phyloP scores from a whole-genome alignment of 345 rosid species.

The Physaria fendleri region DNA sequence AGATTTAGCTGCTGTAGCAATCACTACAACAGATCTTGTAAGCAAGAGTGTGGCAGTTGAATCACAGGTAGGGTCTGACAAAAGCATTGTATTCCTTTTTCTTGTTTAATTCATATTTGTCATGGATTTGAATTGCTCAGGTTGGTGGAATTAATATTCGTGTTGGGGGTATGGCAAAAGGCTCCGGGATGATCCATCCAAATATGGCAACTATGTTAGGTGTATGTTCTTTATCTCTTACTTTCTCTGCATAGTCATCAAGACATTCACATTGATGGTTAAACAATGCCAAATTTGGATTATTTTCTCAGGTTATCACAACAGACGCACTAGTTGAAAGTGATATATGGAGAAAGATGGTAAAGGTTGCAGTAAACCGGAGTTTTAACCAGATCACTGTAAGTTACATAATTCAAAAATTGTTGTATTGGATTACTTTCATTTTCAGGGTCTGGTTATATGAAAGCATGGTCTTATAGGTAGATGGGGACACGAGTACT shows the following conservation, averaged over 20 bases:
- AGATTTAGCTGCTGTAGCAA: slow-evolving; percentile 91
- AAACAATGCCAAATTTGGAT: neutral
- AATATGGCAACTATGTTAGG: slow-evolving; percentile 98
- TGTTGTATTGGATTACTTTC: neutral
- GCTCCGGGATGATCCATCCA: slow-evolving; percentile 99
- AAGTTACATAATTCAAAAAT: slow-evolving; percentile 20
- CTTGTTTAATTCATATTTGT: neutral
- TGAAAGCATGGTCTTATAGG: slow-evolving; percentile 38
- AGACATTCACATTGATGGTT: neutral
- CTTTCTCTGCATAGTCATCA: neutral
- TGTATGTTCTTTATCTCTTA: slow-evolving; percentile 43
- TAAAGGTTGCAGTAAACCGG: slow-evolving; percentile 66
- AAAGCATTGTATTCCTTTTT: neutral
- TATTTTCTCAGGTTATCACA: slow-evolving; percentile 69
- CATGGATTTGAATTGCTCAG: slow-evolving; percentile 32
- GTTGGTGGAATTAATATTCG: slow-evolving; percentile 60
- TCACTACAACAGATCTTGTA: slow-evolving; percentile 92
- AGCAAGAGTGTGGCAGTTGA: slow-evolving; percentile 97
- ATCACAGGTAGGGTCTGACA: slow-evolving; percentile 41
- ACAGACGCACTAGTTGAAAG: slow-evolving; percentile 76
- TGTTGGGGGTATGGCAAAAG: slow-evolving; percentile 97
- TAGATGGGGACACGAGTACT: slow-evolving; percentile 95
- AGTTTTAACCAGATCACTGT: slow-evolving; percentile 99
- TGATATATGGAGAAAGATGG: slow-evolving; percentile 95
- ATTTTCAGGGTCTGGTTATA: neutral